phyloP scores from a whole-genome alignment of 2,329 filamentous ascomycete genomes.

The Pyrenochaeta sp. region DNA sequence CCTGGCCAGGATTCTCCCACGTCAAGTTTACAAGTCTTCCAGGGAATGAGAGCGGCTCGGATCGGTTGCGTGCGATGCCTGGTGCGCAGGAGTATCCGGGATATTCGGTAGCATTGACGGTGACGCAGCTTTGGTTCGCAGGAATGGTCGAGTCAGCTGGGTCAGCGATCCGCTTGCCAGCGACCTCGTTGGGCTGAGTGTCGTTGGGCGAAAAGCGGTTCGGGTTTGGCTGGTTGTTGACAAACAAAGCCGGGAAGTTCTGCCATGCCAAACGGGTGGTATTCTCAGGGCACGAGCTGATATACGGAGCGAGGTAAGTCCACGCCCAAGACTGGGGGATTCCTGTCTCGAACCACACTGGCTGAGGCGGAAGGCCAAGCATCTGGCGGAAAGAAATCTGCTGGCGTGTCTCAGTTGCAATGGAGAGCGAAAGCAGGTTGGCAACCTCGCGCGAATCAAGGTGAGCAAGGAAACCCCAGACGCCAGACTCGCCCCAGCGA shows the following conservation, averaged over 20 bases:
- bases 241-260: slow-evolving; percentile 76
- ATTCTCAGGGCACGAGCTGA: slow-evolving; percentile 75
- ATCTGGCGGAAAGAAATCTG: slow-evolving; percentile 88
- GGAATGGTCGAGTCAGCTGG: slow-evolving; percentile 58
- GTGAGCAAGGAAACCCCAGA: slow-evolving; percentile 82
- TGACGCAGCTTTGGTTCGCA: slow-evolving; percentile 62
- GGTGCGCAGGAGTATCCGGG: slow-evolving; percentile 67
- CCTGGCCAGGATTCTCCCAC: slow-evolving; percentile 74
- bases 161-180: slow-evolving; percentile 65
- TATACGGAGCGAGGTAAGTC: slow-evolving; percentile 82
- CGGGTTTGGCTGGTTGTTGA: slow-evolving; percentile 80
- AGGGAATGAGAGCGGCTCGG: slow-evolving; percentile 74
- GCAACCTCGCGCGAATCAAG: slow-evolving; percentile 78
- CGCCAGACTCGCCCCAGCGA: slow-evolving; percentile 78
- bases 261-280: slow-evolving; percentile 82
- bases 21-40: slow-evolving; percentile 73
- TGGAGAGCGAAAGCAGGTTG: slow-evolving; percentile 76
- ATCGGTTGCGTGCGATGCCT: slow-evolving; percentile 72
- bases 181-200: slow-evolving; percentile 69
- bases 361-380: slow-evolving; percentile 79
- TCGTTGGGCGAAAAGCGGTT: slow-evolving; percentile 70
- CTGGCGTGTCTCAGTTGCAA: slow-evolving; percentile 80
- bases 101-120: slow-evolving; percentile 61
- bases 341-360: slow-evolving; percentile 80
- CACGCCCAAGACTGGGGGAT: slow-evolving; percentile 86